Evolutionary conservation across 148 eudicot species (phyloP).

Genomic region (Fagopyrum esculentum): DNA sequence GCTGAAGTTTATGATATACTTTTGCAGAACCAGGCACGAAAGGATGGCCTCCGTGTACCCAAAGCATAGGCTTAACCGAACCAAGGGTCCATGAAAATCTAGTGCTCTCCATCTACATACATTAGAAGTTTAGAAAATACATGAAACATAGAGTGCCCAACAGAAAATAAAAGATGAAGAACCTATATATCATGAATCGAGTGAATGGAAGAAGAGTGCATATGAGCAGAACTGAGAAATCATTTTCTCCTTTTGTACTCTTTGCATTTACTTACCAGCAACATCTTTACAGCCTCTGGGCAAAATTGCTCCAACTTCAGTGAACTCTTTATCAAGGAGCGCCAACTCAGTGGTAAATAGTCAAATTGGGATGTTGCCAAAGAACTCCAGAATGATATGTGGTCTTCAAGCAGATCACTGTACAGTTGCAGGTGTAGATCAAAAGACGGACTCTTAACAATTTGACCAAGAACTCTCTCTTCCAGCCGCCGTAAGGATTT

Average conservation of each 20-base stretch:
- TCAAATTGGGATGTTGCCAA: slow-evolving; percentile 35
- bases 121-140: neutral
- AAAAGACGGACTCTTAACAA: slow-evolving; percentile 50
- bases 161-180: neutral
- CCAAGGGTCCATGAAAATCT: slow-evolving; percentile 41
- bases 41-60: slow-evolving; percentile 95
- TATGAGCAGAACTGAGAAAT: neutral
- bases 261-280: slow-evolving; percentile 38
- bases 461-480: slow-evolving; percentile 46
- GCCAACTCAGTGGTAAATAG: slow-evolving; percentile 52
- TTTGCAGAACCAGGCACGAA: slow-evolving; percentile 54
- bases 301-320: slow-evolving; percentile 39
- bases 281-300: slow-evolving; percentile 44
- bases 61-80: slow-evolving; percentile 71
- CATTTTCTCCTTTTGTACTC: neutral
- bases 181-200: neutral
- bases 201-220: neutral
- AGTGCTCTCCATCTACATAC: slow-evolving; percentile 30
- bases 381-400: slow-evolving; percentile 58
- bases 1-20: slow-evolving; percentile 49
- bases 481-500: slow-evolving; percentile 49
- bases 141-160: neutral
- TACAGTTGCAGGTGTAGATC: slow-evolving; percentile 41
- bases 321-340: slow-evolving; percentile 49
- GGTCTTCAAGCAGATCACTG: slow-evolving; percentile 60